Base-by-base conservation (phyloP, 2,329 filamentous ascomycete genomes). In the Ascochyta rabiei region DNA sequence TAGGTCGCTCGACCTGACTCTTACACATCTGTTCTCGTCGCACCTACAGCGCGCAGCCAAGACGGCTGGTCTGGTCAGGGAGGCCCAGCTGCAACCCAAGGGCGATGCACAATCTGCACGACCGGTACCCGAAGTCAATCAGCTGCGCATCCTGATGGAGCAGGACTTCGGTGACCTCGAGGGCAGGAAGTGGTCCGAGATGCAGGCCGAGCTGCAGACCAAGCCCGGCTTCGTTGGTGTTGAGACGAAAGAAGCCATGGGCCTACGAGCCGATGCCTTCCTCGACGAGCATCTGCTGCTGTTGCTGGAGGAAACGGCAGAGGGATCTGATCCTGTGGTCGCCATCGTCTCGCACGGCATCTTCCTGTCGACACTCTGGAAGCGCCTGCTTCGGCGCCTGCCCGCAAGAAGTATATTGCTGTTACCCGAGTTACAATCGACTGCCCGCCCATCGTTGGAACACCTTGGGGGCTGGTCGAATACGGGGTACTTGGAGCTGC, bases 341-440 rank as follows among this genome's bases (percentile, higher is more conserved):
- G 87, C 86, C 1, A 76, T 96, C 13, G 89, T 96, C 3, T 89
- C 92, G 2, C 93, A 97, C 67, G 92, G 93, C 15, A 87, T 96
- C 57, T 86, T 96, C 35, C 82, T 96, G 2, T 85, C 85, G 2
- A 81, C 85, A 28, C 74, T 96, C 0, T 87, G 89, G 81, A 81
- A 82, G 50, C 80, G 82, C 12, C 72, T 96, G 13, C 76, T 88
- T 7, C 75, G 77, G 12, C 80, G 84, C 3, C 82, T 90, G 54
- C 74, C 77, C 2, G 66, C 74, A 12, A 74, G 73, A 41, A 80
- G 75, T 58, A 74, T 86, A 6, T 66, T 68, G 1, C 62, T 85
- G 23, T 74, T 72, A 5, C 67, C 78, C 12, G 77, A 79, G 28
- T 69, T 82, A 6, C 71, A 72, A 4, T 70, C 75, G 53, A 64